A percentile compares a stretch with the other conserved stretches of the same genome.
Conservation (phyloP, 441 rosid genomes). For the Syzygium malaccense region DNA sequence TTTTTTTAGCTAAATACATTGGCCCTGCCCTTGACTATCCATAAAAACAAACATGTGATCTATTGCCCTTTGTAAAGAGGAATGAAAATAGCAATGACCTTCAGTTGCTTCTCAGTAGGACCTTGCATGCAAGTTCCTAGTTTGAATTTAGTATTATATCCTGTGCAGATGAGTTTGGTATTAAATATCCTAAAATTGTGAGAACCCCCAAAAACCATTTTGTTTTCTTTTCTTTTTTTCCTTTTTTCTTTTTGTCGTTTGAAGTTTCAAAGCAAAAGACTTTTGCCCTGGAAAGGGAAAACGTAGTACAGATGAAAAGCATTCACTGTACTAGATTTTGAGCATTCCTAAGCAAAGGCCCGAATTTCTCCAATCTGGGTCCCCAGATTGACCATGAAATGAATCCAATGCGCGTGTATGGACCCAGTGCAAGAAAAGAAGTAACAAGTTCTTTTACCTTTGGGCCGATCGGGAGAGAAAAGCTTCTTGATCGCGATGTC, state of each 20-base stretch:
- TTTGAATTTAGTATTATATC: neutral
- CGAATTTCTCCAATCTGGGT: neutral
- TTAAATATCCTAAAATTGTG: neutral
- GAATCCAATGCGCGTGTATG: neutral
- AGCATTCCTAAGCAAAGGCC: neutral
- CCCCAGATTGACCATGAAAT: neutral
- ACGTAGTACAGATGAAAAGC: neutral
- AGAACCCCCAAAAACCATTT: neutral
- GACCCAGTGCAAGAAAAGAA: neutral
- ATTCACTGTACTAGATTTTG: neutral
- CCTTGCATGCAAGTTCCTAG: neutral
- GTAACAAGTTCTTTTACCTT: conserved; percentile 31
- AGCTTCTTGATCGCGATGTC: conserved; percentile 86
- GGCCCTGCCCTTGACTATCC: neutral
- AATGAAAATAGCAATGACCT: neutral
- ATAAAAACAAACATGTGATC: neutral
- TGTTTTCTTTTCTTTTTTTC: neutral
- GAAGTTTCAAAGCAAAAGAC: neutral
- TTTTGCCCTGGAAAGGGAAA: neutral
- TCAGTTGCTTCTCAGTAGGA: neutral
- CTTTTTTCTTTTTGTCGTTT: neutral
- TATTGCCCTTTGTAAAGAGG: neutral
- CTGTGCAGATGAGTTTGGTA: neutral
- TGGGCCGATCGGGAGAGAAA: conserved; percentile 54
- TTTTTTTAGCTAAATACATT: neutral